Percentiles rank a stretch among this genome's conserved stretches.
These are phyloP conservation scores for Leptographium galeiforme DNA, from an alignment of 2,329 filamentous ascomycete genomes.

Conservation along the genomic window DNA sequence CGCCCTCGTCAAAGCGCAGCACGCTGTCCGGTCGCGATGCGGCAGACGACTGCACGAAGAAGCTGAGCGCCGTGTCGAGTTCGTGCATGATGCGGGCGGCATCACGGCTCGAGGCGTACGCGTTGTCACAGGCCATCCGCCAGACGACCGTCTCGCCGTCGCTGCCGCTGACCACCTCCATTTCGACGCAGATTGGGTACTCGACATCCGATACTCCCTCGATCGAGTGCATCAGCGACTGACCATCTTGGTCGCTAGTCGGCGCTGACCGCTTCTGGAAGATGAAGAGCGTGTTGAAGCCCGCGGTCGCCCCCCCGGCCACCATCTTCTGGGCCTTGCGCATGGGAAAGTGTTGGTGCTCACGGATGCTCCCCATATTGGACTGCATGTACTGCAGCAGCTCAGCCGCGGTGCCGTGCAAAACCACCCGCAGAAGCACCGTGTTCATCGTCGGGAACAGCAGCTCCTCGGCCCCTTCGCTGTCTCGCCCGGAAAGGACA, in stretches of 20 bases:
- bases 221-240: constrained; percentile 46
- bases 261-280: constrained; percentile 26
- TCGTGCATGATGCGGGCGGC: constrained; percentile 38
- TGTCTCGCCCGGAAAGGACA: constrained; percentile 74
- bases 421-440: constrained; percentile 55
- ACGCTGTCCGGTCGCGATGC: constrained; percentile 21
- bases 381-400: constrained; percentile 65
- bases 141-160: constrained; percentile 27
- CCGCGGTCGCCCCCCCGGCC: constrained; percentile 17
- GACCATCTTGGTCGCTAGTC: neutral
- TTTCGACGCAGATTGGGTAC: constrained; percentile 70
- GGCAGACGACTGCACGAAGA: constrained; percentile 35
- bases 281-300: constrained; percentile 46
- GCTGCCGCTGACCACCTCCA: constrained; percentile 42
- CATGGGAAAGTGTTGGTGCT: constrained; percentile 66
- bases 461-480: constrained; percentile 49
- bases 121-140: constrained; percentile 56
- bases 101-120: constrained; percentile 32
- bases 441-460: constrained; percentile 93
- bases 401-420: constrained; percentile 52
- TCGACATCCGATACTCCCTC: constrained; percentile 56
- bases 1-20: constrained; percentile 36
- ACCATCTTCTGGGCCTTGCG: constrained; percentile 49
- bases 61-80: constrained; percentile 45
- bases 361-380: constrained; percentile 49